Evolutionary conservation across 805 yeast genomes (phyloP).

Genomic region (Ogataea methanolica): DNA sequence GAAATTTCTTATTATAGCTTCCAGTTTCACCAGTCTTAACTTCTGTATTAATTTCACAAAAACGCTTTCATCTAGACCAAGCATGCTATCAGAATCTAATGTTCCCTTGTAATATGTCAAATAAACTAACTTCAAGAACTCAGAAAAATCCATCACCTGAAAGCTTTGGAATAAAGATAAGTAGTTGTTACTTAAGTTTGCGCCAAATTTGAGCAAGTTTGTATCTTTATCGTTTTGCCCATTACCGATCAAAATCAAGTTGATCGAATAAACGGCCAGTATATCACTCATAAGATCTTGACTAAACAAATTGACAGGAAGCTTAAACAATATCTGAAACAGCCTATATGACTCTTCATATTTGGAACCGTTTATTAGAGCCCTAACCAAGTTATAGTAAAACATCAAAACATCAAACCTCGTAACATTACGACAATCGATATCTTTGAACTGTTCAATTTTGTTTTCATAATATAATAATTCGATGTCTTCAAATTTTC

Average conservation of each 20-base stretch:
- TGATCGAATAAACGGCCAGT: constrained; percentile 14
- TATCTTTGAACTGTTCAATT: constrained; percentile 5
- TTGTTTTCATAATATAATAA: constrained; percentile 1
- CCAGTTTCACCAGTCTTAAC: constrained; percentile 9
- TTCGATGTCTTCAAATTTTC: not conserved
- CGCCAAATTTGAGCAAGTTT: constrained; percentile 11
- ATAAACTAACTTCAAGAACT: constrained; percentile 9
- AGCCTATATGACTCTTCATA: constrained; percentile 16
- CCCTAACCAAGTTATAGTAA: constrained; percentile 13
- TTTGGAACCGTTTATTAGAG: constrained; percentile 13
- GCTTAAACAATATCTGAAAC: constrained; percentile 16
- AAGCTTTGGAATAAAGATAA: constrained; percentile 11
- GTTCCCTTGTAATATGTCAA: not conserved
- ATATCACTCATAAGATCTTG: constrained; percentile 5
- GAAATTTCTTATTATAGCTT: constrained; percentile 2
- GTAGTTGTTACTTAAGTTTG: constrained; percentile 3
- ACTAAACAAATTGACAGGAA: constrained; percentile 6
- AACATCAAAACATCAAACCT: constrained; percentile 11
- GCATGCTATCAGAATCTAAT: not conserved
- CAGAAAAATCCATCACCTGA: constrained; percentile 8
- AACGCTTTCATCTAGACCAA: constrained; percentile 6
- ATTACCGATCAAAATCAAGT: constrained; percentile 9
- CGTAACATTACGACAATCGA: constrained; percentile 12
- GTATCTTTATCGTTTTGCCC: constrained; percentile 5
- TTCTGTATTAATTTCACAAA: constrained; percentile 6